phyloP scores from a whole-genome alignment of 106 monocot genomes.

The Agapanthus africanus region DNA sequence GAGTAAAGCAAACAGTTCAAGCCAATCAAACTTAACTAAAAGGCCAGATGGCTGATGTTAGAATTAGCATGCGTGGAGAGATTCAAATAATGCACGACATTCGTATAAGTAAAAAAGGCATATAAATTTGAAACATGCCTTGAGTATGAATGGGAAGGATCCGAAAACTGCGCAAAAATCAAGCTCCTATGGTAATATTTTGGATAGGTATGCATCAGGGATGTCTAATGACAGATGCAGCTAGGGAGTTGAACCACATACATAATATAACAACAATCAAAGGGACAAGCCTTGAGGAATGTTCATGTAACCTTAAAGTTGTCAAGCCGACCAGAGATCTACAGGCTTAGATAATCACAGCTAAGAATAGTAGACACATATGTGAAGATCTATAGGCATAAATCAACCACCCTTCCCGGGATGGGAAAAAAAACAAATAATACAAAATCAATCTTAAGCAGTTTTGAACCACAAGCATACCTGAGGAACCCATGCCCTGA shows the following conservation, averaged over 20 bases:
- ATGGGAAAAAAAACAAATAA: neutral
- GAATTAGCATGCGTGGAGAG: neutral
- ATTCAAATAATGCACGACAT: neutral
- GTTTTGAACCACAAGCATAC: conserved; percentile 26
- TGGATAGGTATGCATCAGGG: neutral
- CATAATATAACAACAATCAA: neutral
- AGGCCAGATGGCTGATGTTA: neutral
- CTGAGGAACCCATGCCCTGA: conserved; percentile 94
- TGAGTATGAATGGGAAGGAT: neutral
- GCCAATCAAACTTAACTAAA: neutral
- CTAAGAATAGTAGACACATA: conserved; percentile 1
- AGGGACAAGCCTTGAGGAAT: neutral
- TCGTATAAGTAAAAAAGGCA: neutral
- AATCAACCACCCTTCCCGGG: neutral
- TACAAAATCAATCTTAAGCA: neutral
- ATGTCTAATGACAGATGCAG: neutral
- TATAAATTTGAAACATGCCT: neutral
- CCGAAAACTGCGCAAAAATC: neutral
- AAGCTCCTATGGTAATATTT: neutral
- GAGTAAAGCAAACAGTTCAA: neutral
- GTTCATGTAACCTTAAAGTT: no score
- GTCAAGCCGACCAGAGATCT: neutral
- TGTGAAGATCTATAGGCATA: neutral
- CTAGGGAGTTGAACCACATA: neutral
- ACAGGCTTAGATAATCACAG: neutral